These are phyloP conservation scores for Candida tetrigidarum DNA, from an alignment of 1,139 yeast species.

Conservation along the genomic window DNA sequence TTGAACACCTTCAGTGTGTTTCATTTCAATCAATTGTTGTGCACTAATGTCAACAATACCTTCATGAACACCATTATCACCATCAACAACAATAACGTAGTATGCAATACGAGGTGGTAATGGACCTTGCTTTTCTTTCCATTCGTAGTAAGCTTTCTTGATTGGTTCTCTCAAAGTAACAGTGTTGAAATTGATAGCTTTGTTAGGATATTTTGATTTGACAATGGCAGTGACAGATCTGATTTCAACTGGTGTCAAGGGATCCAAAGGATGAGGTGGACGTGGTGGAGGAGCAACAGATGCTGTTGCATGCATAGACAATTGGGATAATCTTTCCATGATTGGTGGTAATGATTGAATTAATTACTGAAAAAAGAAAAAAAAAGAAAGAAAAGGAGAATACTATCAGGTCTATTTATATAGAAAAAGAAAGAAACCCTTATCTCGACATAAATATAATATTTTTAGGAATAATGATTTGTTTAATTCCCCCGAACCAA, in stretches of 20 bases:
- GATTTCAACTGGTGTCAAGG: conserved; percentile 63
- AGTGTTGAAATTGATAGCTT: conserved; percentile 61
- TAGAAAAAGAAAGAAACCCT: too few relatives aligned
- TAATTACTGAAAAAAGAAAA: not conserved
- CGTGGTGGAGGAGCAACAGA: conserved; percentile 55
- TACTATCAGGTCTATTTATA: not conserved
- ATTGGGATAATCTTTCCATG: conserved; percentile 72
- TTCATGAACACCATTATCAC: conserved; percentile 65
- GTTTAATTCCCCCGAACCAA: too few relatives aligned
- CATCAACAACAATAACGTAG: conserved; percentile 64
- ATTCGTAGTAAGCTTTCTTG: conserved; percentile 60
- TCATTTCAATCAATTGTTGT: conserved; percentile 49
- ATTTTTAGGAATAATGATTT: not conserved
- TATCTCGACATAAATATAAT: not conserved
- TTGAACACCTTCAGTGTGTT: conserved; percentile 61
- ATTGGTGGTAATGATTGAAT: not conserved
- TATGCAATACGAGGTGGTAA: conserved; percentile 70
- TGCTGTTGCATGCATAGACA: conserved; percentile 66
- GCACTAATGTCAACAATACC: conserved; percentile 65
- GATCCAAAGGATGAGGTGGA: conserved; percentile 74
- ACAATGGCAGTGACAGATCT: conserved; percentile 36
- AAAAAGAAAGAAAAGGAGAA: not conserved
- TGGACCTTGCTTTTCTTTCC: conserved; percentile 69
- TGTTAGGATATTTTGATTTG: conserved; percentile 44
- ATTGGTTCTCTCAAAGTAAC: conserved; percentile 74